Base-by-base conservation (phyloP, 2,329 filamentous ascomycete species). In the Penicillium glabrum region DNA sequence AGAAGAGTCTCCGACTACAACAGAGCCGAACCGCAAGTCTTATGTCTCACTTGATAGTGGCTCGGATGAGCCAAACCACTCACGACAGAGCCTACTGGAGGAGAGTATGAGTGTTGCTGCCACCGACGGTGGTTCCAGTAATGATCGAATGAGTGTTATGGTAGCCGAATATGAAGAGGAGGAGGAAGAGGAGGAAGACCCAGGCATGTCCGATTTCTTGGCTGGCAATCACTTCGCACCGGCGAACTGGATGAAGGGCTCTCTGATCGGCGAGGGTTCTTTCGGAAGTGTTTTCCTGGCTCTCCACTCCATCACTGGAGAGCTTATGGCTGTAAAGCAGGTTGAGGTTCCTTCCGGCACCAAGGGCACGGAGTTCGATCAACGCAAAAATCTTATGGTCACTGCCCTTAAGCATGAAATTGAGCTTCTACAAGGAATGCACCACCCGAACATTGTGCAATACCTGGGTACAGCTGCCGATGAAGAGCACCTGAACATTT, bases 231-330 rank as follows among this genome's bases (percentile, higher is more conserved):
- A 91, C 9, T 98, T 95, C 87, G 93, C 96, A 63, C 93, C 96
- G 61, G 90, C 93, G 79, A 96, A 96, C 75, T 99, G 96, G 90
- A 98, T 99, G 92, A 97, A 98, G 80, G 95, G 95, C 70, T 93
- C 93, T 31, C 82, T 98, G 61, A 99, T 99, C 64, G 95, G 95
- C 31, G 92, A 97, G 76, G 95, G 95, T 61, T 97, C 93, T 5
- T 99, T 99, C 69, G 95, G 95, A 68, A 93, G 89, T 66, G 95
- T 99, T 52, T 99, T 96, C 76, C 83, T 99, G 48, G 95, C 95
- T 26, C 83, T 99, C 31, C 95, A 99, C 73, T 91, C 95, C 50
- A 89, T 99, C 53, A 99, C 95, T 19, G 95, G 93, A 69, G 95
- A 98, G 77, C 88, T 99, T 44, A 91, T 99, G 80, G 95, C 95